Conservation (phyloP, 371 early-diverging fungal species). For the Vairimorpha ceranae region DNA sequence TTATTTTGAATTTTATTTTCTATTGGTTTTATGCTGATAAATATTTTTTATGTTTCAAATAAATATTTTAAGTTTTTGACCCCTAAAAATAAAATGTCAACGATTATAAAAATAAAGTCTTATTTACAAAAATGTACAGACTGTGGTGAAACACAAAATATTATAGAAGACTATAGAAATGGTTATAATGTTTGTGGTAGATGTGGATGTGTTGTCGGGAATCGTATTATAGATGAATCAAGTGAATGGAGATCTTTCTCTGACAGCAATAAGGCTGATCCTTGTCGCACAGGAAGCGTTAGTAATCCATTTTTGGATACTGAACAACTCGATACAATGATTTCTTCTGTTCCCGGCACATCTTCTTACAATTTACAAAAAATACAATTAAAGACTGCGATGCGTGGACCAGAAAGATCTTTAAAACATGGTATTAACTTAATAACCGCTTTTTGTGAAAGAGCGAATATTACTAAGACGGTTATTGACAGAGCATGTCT, state of each 20-base stretch:
- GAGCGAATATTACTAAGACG: conserved; percentile 73
- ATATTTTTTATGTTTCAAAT: background rate
- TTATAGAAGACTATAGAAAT: conserved; percentile 81
- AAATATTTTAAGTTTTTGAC: background rate
- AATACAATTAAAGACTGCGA: conserved; percentile 63
- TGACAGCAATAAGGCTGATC: conserved; percentile 79
- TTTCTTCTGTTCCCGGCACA: conserved; percentile 52
- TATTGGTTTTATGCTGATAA: too few species aligned
- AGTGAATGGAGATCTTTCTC: conserved; percentile 96
- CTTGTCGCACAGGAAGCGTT: conserved; percentile 92
- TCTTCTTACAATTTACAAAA: conserved; percentile 58
- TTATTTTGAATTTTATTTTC: background rate
- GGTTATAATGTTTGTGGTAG: conserved; percentile 87
- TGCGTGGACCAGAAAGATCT: conserved; percentile 67
- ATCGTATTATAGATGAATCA: conserved; percentile 91
- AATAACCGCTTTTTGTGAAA: conserved; percentile 80
- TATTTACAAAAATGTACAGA: conserved; percentile 53
- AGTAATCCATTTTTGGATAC: conserved; percentile 65
- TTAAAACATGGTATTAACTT: conserved; percentile 80
- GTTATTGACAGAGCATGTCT: conserved; percentile 86
- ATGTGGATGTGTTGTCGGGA: conserved; percentile 84
- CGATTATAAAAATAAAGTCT: conserved; percentile 31
- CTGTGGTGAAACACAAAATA: conserved; percentile 67
- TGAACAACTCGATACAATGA: conserved; percentile 63
- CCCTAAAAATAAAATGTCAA: conserved; percentile 25